Evolutionary conservation across 495 filamentous ascomycete species (phyloP).

Genomic region (Thermochaetoides thermophila): DNA sequence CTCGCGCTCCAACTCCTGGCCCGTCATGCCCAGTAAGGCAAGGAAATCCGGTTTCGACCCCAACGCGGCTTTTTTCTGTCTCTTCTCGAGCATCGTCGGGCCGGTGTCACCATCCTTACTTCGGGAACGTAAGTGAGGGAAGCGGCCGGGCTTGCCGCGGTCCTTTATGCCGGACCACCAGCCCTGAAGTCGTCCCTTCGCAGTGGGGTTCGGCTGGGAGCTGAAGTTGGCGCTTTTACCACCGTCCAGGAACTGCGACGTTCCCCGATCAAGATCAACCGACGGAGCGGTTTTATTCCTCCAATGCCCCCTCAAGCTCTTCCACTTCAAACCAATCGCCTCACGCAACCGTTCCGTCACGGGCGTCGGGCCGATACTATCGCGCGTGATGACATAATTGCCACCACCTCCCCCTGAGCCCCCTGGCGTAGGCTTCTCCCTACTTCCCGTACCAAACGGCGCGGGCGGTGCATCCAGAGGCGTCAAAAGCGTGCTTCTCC

Average conservation of each 20-base stretch:
- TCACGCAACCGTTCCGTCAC: slow-evolving; percentile 23
- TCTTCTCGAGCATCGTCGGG: slow-evolving; percentile 10
- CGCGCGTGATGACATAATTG: slow-evolving; percentile 26
- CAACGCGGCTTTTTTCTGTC: slow-evolving; percentile 9
- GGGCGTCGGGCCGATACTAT: slow-evolving; percentile 28
- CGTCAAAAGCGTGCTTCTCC: slow-evolving; percentile 30
- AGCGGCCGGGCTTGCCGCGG: slow-evolving; percentile 22
- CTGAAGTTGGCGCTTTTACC: too few relatives aligned
- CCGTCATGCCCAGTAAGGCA: slow-evolving; percentile 23
- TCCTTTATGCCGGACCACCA: slow-evolving; percentile 29
- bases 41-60: slow-evolving; percentile 25
- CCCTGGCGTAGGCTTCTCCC: too few relatives aligned
- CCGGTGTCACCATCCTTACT: slow-evolving; percentile 8
- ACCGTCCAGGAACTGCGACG: slow-evolving; percentile 35
- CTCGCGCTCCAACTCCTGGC: slow-evolving; percentile 21
- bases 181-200: slow-evolving; percentile 22
- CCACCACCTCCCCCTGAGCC: too few relatives aligned
- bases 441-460: slow-evolving; percentile 6
- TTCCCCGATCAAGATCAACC: slow-evolving; percentile 34
- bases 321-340: slow-evolving; percentile 22
- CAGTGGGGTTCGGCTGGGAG: slow-evolving; percentile 21
- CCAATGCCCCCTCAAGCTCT: slow-evolving; percentile 23
- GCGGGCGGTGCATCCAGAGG: slow-evolving; percentile 22
- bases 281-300: slow-evolving; percentile 24
- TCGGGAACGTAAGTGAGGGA: slow-evolving; percentile 19